Base-by-base conservation (phyloP, 805 yeast species). In the Barnettozyma wickerhamii region DNA sequence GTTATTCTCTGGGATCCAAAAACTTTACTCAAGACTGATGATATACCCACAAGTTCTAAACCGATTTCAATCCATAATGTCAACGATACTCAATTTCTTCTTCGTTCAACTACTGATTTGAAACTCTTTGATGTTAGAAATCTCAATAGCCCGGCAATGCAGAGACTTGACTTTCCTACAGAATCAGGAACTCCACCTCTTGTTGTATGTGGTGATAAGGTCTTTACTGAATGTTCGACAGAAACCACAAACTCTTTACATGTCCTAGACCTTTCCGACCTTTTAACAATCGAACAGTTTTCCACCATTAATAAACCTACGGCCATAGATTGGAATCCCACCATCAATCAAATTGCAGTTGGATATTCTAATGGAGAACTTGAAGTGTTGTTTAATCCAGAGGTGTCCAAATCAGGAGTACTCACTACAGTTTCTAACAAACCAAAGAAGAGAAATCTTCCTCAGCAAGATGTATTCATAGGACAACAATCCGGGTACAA, bases 121-220 rank as follows among this genome's bases (percentile, higher is more conserved):
- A 42, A 45, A 30, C 27, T 56, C 7, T 56, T 45, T 30, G 61
- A 56, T 37, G 14, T 46, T 6, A 42, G 59, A 35, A 52, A 53
- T 24, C 38, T 48, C 2, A 15, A 26, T 5, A 27, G 35, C 3
- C 54, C 59, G 17, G 19, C 49, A 9, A 48, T 51, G 2, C 52
- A 47, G 36, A 41, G 46, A 18, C 33, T 44, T 4, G 20, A 38
- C 4, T 43, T 49, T 15, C 27, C 47, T 14, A 26, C 46, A 5
- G 26, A 21, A 30, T 12, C 7, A 4, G 7, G 6, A 28, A 18
- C 32, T 18, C 18, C 38, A 33, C 37, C 44, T 2, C 6, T 44
- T n/a, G 6, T 19, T 1, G 30, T 41, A 15, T 33, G 42, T 5
- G 38, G 43, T 2, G 15, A 46, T 4, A 33, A 19, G 13, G 30